These are phyloP conservation scores for Helminthosporium solani DNA, from an alignment of 2,329 filamentous ascomycete species.

Conservation along the genomic window DNA sequence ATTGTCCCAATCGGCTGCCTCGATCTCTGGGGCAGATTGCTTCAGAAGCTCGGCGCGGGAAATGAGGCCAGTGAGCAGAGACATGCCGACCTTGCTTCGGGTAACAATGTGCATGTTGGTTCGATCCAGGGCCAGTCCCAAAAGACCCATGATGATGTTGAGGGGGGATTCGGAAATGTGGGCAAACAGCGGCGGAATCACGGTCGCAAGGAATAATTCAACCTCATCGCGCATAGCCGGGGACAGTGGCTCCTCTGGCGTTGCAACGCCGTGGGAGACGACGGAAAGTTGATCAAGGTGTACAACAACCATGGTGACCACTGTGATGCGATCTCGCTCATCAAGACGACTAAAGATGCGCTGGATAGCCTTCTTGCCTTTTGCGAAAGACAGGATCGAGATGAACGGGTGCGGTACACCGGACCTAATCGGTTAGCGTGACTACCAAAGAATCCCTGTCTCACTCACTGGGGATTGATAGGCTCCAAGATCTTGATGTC, in stretches of 20 bases:
- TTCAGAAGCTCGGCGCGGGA: constrained; percentile 93
- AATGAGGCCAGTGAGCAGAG: constrained; percentile 88
- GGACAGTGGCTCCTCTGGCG: constrained; percentile 69
- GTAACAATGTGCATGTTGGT: constrained; percentile 83
- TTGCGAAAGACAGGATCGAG: constrained; percentile 87
- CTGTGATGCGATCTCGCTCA: constrained; percentile 88
- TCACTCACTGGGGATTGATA: constrained; percentile 60
- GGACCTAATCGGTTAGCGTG: constrained; percentile 54
- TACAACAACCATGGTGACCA: constrained; percentile 92
- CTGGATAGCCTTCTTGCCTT: constrained; percentile 94
- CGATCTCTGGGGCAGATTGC: constrained; percentile 68
- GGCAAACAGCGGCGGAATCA: constrained; percentile 86
- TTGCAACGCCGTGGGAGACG: constrained; percentile 75
- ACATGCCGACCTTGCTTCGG: constrained; percentile 82
- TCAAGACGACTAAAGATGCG: constrained; percentile 92
- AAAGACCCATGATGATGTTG: constrained; percentile 84
- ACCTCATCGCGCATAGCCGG: constrained; percentile 80
- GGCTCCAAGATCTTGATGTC: constrained; percentile 91
- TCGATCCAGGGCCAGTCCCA: constrained; percentile 79
- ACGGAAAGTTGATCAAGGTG: constrained; percentile 92
- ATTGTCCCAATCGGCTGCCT: constrained; percentile 68
- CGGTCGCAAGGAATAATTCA: constrained; percentile 81
- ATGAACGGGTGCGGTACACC: constrained; percentile 84
- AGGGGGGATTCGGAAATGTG: constrained; percentile 90
- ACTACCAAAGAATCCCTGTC: neutral